A percentile compares a stretch with the other conserved stretches of the same genome.
Conservation (phyloP, 805 yeast genomes). For the Candida takata region DNA sequence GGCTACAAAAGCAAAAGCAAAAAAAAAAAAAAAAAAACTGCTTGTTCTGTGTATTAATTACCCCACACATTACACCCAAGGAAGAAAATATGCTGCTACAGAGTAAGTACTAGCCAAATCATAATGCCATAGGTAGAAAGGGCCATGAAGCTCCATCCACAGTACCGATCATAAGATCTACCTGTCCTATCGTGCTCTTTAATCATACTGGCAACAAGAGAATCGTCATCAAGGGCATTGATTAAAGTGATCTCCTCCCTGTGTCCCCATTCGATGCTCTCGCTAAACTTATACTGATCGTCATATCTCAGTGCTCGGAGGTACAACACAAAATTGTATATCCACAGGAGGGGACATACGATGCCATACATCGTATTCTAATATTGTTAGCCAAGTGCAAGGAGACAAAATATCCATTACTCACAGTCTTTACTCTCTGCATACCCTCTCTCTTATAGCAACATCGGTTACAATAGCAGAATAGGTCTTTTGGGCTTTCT, state of each 20-base stretch:
- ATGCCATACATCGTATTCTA: slow-evolving; percentile 22
- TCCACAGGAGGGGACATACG: slow-evolving; percentile 15
- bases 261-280: slow-evolving; percentile 12
- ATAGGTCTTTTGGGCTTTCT: slow-evolving; percentile 9
- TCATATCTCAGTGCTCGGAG: background rate
- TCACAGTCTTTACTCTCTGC: slow-evolving; percentile 11
- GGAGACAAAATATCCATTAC: slow-evolving; percentile 3
- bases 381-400: background rate
- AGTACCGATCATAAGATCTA: slow-evolving; percentile 9
- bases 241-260: slow-evolving; percentile 10
- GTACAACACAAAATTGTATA: slow-evolving; percentile 12
- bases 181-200: slow-evolving; percentile 9
- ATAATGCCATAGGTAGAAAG: slow-evolving; percentile 2
- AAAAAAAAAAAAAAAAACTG: too few species aligned
- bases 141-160: slow-evolving; percentile 18
- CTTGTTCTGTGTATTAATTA: too few species aligned
- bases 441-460: slow-evolving; percentile 8
- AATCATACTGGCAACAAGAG: slow-evolving; percentile 8
- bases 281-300: slow-evolving; percentile 14
- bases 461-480: slow-evolving; percentile 19
- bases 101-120: slow-evolving; percentile 3
- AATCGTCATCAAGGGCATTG: slow-evolving; percentile 4
- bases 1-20: too few species aligned
- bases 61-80: too few species aligned
- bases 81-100: too few species aligned